Evolutionary conservation across 495 filamentous ascomycete species (phyloP).

Genomic region (Neurospora terricola): DNA sequence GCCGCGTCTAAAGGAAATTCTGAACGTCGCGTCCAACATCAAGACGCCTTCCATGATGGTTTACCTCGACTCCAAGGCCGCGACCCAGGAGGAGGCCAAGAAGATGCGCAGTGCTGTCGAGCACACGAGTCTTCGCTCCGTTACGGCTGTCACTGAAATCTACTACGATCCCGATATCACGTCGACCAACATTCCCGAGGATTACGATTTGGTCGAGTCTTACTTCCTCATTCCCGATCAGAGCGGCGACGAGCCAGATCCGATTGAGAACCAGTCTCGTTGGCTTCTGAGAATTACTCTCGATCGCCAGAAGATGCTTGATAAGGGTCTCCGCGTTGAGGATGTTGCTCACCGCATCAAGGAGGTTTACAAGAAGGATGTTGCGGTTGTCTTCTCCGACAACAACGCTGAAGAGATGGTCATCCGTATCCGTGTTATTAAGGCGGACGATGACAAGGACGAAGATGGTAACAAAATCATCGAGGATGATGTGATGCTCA

Average conservation of each 20-base stretch:
- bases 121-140: conserved; percentile 87
- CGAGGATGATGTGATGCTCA: conserved; percentile 83
- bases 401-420: conserved; percentile 95
- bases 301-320: conserved; percentile 83
- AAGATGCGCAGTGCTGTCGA: conserved; percentile 77
- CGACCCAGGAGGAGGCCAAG: conserved; percentile 73
- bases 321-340: conserved; percentile 85
- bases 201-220: conserved; percentile 89
- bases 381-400: conserved; percentile 93
- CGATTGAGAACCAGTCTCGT: conserved; percentile 70
- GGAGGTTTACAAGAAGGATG: conserved; percentile 72
- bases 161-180: conserved; percentile 94
- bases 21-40: conserved; percentile 94
- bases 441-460: conserved; percentile 56
- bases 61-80: conserved; percentile 55
- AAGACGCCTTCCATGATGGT: conserved; percentile 98
- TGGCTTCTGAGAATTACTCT: conserved; percentile 95
- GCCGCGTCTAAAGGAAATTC: conserved; percentile 96
- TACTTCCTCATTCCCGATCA: conserved; percentile 88
- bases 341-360: conserved; percentile 89
- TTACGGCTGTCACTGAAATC: conserved; percentile 85
- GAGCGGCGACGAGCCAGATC: conserved; percentile 52
- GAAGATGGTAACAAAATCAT: conserved; percentile 68
- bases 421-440: conserved; percentile 81
- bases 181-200: conserved; percentile 72